Evolutionary conservation across 2,329 filamentous ascomycete genomes (phyloP).

Genomic region (Blumeria hordei): DNA sequence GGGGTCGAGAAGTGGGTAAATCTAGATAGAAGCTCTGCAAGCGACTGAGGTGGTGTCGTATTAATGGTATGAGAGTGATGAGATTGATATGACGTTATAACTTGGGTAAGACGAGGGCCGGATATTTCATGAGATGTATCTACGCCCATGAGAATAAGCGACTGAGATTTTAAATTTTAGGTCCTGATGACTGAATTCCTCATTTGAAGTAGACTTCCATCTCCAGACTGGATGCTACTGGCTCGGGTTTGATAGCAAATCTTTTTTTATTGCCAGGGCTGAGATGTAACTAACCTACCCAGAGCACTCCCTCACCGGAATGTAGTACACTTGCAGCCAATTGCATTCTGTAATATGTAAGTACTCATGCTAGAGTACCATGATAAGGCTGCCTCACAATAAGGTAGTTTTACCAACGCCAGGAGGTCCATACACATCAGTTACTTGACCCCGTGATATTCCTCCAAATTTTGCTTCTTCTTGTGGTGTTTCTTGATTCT

Average conservation of each 20-base stretch:
- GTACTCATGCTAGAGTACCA: not conserved
- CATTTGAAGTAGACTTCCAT: not conserved
- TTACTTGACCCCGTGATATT: slow-evolving; percentile 51
- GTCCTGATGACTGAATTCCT: not conserved
- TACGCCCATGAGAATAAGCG: slow-evolving; percentile 2
- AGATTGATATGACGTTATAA: slow-evolving; percentile 16
- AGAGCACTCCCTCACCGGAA: slow-evolving; percentile 40
- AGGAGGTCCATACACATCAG: slow-evolving; percentile 71
- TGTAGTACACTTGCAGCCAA: slow-evolving; percentile 37
- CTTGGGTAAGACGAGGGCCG: slow-evolving; percentile 21
- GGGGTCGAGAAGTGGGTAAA: slow-evolving; percentile 40
- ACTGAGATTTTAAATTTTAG: not conserved
- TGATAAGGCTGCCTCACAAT: slow-evolving; percentile 17
- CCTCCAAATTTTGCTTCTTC: slow-evolving; percentile 22
- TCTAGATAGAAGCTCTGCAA: slow-evolving; percentile 18
- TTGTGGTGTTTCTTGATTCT: slow-evolving; percentile 10
- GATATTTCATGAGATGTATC: slow-evolving; percentile 19
- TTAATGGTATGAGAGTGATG: slow-evolving; percentile 1
- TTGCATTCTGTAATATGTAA: slow-evolving; percentile 32
- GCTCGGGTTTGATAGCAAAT: too few relatives aligned
- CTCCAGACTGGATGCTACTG: too few relatives aligned
- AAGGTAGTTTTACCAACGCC: slow-evolving; percentile 69
- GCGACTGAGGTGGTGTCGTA: slow-evolving; percentile 2
- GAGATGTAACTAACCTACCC: slow-evolving; percentile 40
- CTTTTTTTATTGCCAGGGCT: not conserved